Evolutionary conservation across 75 land plant species (phyloP), one percentile per base, ranked within the genome.

Genomic region (Adiantum capillusveneris): DNA sequence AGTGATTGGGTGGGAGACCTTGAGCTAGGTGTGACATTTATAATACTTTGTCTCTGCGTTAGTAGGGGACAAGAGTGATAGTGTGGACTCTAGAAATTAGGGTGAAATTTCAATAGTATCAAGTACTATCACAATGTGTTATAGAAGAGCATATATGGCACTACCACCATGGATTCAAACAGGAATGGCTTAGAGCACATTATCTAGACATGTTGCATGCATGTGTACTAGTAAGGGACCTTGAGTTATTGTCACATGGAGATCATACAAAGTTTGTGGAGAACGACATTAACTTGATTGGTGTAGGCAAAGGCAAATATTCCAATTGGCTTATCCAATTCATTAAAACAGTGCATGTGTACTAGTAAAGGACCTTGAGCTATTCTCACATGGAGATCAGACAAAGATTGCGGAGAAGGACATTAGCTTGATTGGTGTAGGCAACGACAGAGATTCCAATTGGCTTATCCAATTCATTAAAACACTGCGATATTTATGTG

Each of bases 11-110:
- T n/a, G n/a, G n/a, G n/a, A n/a, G n/a, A n/a, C n/a, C n/a, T n/a
- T n/a, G n/a, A n/a, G n/a, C n/a, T n/a, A n/a, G n/a, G n/a, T n/a
- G n/a, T n/a, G 11, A 81, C 80, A 25, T 26, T 89, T 22, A 50
- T 27, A 42, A 68, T 73, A 43, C 50, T 82, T 9, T 56, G 76
- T 50, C 30, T 90, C 19, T 45, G 60, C 26, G 70, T 83, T 24
- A 43, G 29, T 72, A 52, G 58, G 90, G 90, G n/a, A 73, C 75
- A 71, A 70, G 65, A n/a, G 87, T 86, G 14, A 87, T 87, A n/a
- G 80, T 90, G 95, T 89, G 64, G 95, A 90, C 24, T 80, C 95
- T 1, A 90, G 95, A 17, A 89, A 89, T 68, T 58, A 85, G 25
- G 95, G 94, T 20, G 90, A 89, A 70, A 57, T 90, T 24, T 82